Evolutionary conservation across 805 yeast genomes (phyloP).

Genomic region (Candida sanyiensis): DNA sequence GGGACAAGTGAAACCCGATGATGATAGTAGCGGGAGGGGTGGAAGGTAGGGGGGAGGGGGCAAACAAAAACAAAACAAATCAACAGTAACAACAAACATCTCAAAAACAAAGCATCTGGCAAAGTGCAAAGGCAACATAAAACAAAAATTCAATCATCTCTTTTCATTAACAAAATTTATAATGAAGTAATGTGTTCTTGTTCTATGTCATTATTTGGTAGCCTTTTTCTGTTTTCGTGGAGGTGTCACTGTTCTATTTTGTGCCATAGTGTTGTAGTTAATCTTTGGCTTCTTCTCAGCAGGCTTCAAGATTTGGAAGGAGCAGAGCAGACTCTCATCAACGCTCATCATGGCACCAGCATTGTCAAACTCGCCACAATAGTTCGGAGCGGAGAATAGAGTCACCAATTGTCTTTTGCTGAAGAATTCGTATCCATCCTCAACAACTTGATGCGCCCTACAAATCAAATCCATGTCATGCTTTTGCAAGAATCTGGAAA

Average conservation of each 20-base stretch:
- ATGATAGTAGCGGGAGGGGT: too few relatives aligned
- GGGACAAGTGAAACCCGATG: too few relatives aligned
- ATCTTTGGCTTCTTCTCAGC: slow-evolving; percentile 91
- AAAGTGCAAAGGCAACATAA: background rate
- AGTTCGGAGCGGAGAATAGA: slow-evolving; percentile 93
- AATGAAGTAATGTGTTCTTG: slow-evolving; percentile 2
- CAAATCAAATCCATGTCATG: slow-evolving; percentile 98
- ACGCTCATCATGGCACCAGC: slow-evolving; percentile 99
- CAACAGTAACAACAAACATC: background rate
- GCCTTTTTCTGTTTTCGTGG: slow-evolving; percentile 54
- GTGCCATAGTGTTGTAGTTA: slow-evolving; percentile 33
- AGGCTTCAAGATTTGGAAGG: slow-evolving; percentile 94
- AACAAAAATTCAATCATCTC: slow-evolving; percentile 2
- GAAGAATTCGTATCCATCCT: slow-evolving; percentile 97
- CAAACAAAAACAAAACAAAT: background rate
- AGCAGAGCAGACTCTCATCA: slow-evolving; percentile 91
- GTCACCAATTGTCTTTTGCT: slow-evolving; percentile 95
- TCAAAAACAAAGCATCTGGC: slow-evolving; percentile 1
- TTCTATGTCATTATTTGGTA: slow-evolving; percentile 31
- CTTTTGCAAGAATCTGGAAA: slow-evolving; percentile 89
- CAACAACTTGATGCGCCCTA: slow-evolving; percentile 98
- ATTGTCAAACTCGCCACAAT: slow-evolving; percentile 98
- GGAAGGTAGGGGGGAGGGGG: too few relatives aligned
- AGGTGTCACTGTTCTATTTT: slow-evolving; percentile 50
- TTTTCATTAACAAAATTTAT: slow-evolving; percentile 2